Base-by-base conservation (phyloP, 2,329 filamentous ascomycete genomes). In the Macroventuria anomochaeta region DNA sequence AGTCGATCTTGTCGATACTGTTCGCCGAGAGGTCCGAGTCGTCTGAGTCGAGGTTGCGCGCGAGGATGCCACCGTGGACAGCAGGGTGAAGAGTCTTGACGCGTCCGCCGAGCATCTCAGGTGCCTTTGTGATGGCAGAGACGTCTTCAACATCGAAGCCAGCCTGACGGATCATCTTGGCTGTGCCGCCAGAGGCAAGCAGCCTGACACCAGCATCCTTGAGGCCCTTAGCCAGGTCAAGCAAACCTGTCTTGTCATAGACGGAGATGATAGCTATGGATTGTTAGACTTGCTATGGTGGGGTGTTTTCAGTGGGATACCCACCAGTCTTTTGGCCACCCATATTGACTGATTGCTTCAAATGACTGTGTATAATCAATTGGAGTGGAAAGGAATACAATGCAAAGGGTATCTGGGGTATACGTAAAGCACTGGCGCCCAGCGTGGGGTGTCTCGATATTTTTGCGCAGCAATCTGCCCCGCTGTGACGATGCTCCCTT, bases 101-200 rank as follows among this genome's bases (percentile, higher is more conserved):
- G 70, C 89, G 83, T 63, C 92, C 92, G 64, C 88, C 89, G 42
- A 97, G 88, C 91, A 99, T 97, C 81, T 99, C 95, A 50, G 95
- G 95, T 11, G 95, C 93, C 57, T 82, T 81, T 33, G 95, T 99
- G 78, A 99, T 97, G 76, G 92, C 92, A 44, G 93, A 97, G 69
- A 99, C 90, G 80, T 99, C 95, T 89, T 97, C 93, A 59, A 99
- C 95, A 38, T 90, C 87, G 77, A 99, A 96, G 40, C 92, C 92
- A 67, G 92, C 95, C 76, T 99, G 95, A 73, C 95, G 88, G 69
- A 97, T 96, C 89, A 97, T 89, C 80, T 88, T 95, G 63, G 95
- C 89, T 40, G 95, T 99, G 68, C 95, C 95, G 55, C 95, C 95
- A 53, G 93, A 97, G 48, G 95, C 95, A 53, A 99, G 84, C 63